Evolutionary conservation across 192 early-diverging fungal genomes (phyloP).

Genomic region (Backusella parvicylindrica): DNA sequence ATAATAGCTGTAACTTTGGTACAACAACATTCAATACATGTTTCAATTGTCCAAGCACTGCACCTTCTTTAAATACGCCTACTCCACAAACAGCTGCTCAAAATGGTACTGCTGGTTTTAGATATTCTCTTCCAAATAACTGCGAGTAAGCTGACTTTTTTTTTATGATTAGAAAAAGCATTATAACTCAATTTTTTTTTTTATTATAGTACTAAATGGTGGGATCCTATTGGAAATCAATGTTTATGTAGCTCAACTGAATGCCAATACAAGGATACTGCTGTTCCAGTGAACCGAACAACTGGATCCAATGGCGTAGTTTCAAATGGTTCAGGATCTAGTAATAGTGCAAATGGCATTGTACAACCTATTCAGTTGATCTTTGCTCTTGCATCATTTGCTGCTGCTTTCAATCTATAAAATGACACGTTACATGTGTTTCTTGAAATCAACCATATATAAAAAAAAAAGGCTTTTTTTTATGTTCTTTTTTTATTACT

Average conservation of each 20-base stretch:
- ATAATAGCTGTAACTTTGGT: constrained; percentile 39
- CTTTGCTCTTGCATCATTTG: not conserved
- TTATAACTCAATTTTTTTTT: not conserved
- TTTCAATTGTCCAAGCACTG: constrained; percentile 44
- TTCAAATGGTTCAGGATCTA: not conserved
- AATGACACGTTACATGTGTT: too few relatives aligned
- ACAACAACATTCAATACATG: constrained; percentile 45
- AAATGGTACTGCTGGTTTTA: constrained; percentile 22
- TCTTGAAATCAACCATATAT: too few relatives aligned
- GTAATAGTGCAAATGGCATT: not conserved
- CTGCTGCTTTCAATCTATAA: not conserved
- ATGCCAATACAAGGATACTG: constrained; percentile 50
- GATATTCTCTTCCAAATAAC: constrained; percentile 42
- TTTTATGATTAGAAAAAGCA: not conserved
- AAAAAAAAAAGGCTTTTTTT: too few relatives aligned
- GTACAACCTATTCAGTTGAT: not conserved
- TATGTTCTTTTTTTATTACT: too few relatives aligned
- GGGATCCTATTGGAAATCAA: constrained; percentile 51
- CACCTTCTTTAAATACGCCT: constrained; percentile 36
- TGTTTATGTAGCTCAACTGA: constrained; percentile 51
- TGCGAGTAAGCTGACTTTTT: constrained; percentile 37
- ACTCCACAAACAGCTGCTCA: constrained; percentile 28
- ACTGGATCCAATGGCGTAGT: constrained; percentile 5
- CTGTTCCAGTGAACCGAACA: constrained; percentile 13
- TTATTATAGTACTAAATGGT: constrained; percentile 55